Evolutionary conservation across 2,329 filamentous ascomycete genomes (phyloP).

Genomic region (Hyphodiscus sp.): DNA sequence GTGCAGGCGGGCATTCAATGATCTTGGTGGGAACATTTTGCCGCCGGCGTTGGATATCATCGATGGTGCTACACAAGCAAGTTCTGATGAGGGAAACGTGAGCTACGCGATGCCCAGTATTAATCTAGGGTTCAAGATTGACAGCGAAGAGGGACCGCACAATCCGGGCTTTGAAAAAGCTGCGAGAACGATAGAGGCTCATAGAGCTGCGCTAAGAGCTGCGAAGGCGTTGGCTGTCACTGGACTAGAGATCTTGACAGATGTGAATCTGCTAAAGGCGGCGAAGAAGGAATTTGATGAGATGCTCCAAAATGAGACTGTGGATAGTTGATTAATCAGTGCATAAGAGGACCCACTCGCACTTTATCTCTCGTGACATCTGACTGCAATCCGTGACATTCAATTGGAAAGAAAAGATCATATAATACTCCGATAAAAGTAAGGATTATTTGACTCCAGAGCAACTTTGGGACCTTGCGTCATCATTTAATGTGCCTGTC

Average conservation of each 20-base stretch:
- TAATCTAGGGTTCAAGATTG: slow-evolving; percentile 45
- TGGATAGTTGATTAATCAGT: too few species aligned
- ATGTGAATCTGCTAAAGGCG: slow-evolving; percentile 35
- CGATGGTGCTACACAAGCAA: slow-evolving; percentile 41
- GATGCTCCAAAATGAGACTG: not conserved
- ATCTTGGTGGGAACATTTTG: slow-evolving; percentile 32
- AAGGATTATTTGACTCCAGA: too few species aligned
- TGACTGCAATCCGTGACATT: too few species aligned
- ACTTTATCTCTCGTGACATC: too few species aligned
- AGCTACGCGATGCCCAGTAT: slow-evolving; percentile 52
- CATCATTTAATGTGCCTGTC: too few species aligned
- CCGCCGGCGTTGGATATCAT: slow-evolving; percentile 36
- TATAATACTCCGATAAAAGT: too few species aligned
- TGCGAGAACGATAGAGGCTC: slow-evolving; percentile 26
- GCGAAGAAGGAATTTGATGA: slow-evolving; percentile 36
- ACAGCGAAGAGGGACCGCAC: slow-evolving; percentile 42
- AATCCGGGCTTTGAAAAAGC: slow-evolving; percentile 39
- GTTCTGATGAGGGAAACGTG: slow-evolving; percentile 54
- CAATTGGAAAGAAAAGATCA: too few species aligned
- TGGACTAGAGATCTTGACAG: slow-evolving; percentile 40
- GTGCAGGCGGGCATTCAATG: slow-evolving; percentile 41
- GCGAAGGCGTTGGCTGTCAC: slow-evolving; percentile 34
- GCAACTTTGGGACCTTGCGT: too few species aligned
- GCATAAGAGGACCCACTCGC: too few species aligned
- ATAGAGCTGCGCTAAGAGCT: slow-evolving; percentile 17